Evolutionary conservation across 805 yeast genomes (phyloP), one percentile per base, ranked within the genome.

Genomic region (Candida taoyuanica): DNA sequence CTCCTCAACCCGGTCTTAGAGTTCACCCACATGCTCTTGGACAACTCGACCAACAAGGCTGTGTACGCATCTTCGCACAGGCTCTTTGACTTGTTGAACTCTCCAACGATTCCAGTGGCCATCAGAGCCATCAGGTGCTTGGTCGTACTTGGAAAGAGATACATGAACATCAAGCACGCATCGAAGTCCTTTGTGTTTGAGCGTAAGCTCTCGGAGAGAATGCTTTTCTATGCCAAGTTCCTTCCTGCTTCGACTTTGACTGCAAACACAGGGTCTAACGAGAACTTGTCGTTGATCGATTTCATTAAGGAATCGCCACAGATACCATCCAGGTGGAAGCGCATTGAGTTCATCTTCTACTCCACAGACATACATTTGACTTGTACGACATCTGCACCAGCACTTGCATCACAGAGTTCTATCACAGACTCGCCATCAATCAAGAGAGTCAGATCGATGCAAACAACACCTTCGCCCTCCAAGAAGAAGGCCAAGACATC

Each of bases 51-150:
- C 20, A 79, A 81, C 50, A 70, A 85, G 44, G 71, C 73, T 35
- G 67, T 85, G 17, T 88, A 85, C 56, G 65, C 78, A n/a, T 78
- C 87, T 16, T 62, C 74, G 15, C 81, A 80, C 34, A 66, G 79
- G 26, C 67, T 88, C 39, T 75, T 70, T 42, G 64, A 67, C 30
- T 60, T 88, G 44, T 54, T 86, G 32, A 72, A 72, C 39, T 70
- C 81, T 13, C 78, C 80, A 13, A 74, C 82, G 7, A 60, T 82
- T 21, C 68, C 70, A 17, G 73, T 88, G 7, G 70, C 80, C 37
- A 60, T 79, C 16, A 65, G 72, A 3, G 79, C 87, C 0, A 61
- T 86, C 50, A 76, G 74, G 41, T 81, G 78, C 8, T 71, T 78
- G 25, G 70, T 76, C 1, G 60, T 76, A 13, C 56, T 84, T 31